Base-by-base conservation (phyloP, 1,284 basidiomycete species). In the Apiotrichum porosum region DNA sequence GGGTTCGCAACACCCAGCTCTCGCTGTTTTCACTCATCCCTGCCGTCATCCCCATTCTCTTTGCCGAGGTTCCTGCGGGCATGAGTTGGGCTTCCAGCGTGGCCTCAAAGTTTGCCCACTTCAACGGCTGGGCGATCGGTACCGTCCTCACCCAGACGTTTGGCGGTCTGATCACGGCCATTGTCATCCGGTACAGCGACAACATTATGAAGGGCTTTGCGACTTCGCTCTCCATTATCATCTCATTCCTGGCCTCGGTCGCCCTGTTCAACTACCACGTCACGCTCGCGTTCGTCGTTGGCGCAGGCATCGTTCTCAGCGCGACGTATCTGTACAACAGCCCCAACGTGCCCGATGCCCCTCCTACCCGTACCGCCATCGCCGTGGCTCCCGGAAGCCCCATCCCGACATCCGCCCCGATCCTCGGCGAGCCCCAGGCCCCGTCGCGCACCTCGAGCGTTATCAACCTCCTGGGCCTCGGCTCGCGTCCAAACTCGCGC, bases 1-100 rank as follows among this genome's bases (percentile, higher is more conserved):
- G 93, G 93, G 85, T 94, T 47, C 85, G 94, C 61, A 98, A 97
- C 74, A 88, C 95, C 42, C 94, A 97, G 69, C 81, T 98, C 13
- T 95, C 91, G 21, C 79, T 91, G 50, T 97, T 97, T 76, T 94
- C 90, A 22, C 79, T 98, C 37, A 76, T 93, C 37, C 94, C 94
- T 2, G 93, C 93, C 4, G 75, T 94, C 36, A 75, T 87, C 6
- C 91, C 94, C 12, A 82, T 95, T 58, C 63, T 95, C 37, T 81
- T 88, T 59, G 73, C 79, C 9, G 57, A 61, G 4, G 63, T 71
- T 41, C 44, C 60, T 21, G 44, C 54, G 44, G 75, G 46, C 49
- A 47, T 63, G 22, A 58, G 67, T 9, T 68, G 63, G 35, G 14
- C 64, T 2, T 49, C 51, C 24, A 54, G 57, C 51, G 68, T 58